Conservation (phyloP, 306 rosid genomes). For the Alnus glutinosa region DNA sequence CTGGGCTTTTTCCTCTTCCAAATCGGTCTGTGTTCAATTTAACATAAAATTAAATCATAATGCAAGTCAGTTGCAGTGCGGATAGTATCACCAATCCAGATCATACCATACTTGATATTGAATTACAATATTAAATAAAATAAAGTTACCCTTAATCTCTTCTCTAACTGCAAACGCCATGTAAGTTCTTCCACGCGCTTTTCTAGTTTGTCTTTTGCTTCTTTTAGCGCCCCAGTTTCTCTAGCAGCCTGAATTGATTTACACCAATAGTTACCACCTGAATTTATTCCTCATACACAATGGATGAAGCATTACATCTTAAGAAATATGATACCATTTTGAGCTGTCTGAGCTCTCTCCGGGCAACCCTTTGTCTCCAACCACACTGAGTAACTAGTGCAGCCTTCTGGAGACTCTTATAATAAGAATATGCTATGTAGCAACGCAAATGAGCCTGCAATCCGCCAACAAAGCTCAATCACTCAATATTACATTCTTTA, state of each 20-base stretch:
- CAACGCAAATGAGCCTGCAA: slow-evolving; percentile 81
- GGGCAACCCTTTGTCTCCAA: slow-evolving; percentile 95
- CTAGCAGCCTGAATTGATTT: slow-evolving; percentile 79
- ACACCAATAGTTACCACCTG: slow-evolving; percentile 28
- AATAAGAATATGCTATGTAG: slow-evolving; percentile 68
- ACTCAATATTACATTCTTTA: background rate
- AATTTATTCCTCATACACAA: slow-evolving; percentile 16
- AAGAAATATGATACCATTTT: slow-evolving; percentile 66
- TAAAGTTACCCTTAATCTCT: slow-evolving; percentile 81
- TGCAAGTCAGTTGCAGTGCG: background rate
- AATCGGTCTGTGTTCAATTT: slow-evolving; percentile 69
- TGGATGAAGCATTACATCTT: slow-evolving; percentile 18
- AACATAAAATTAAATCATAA: slow-evolving; percentile 17
- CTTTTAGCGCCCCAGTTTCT: slow-evolving; percentile 99
- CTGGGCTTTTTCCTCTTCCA: slow-evolving; percentile 94
- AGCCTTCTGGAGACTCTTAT: slow-evolving; percentile 81
- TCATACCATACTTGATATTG: slow-evolving; percentile 22
- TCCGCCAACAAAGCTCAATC: slow-evolving; percentile 15
- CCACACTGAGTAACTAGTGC: slow-evolving; percentile 83
- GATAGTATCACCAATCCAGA: slow-evolving; percentile 25
- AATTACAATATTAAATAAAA: slow-evolving; percentile 22
- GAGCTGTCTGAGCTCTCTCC: slow-evolving; percentile 89
- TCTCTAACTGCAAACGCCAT: slow-evolving; percentile 98
- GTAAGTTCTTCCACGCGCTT: slow-evolving; percentile 99
- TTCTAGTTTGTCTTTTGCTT: slow-evolving; percentile 97